These are phyloP conservation scores for Paramecium sexaurelia DNA, from an alignment of 73 alveolate genomes.

Conservation along the genomic window DNA sequence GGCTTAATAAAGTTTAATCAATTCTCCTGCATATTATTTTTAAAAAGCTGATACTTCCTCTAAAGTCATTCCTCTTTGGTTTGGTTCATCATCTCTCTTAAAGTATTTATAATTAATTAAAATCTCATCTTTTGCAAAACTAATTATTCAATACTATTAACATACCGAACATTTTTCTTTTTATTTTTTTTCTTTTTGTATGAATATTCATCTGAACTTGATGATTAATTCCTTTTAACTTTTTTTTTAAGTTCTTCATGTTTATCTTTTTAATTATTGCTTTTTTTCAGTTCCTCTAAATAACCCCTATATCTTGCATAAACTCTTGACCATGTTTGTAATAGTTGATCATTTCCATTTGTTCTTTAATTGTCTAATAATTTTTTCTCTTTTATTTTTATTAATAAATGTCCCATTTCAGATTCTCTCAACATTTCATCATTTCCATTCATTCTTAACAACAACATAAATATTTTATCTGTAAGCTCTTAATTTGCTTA, in stretches of 20 bases:
- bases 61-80: neutral
- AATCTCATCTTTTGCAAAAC: neutral
- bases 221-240: neutral
- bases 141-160: neutral
- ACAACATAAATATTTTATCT: neutral
- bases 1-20: neutral
- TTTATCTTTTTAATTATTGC: neutral
- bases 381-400: conserved; percentile 11
- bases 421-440: conserved; percentile 1
- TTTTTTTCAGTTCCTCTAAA: conserved; percentile 13
- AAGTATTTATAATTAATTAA: neutral
- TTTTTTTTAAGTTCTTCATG: neutral
- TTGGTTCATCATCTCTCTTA: conserved; percentile 22
- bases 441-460: neutral
- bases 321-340: neutral
- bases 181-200: neutral
- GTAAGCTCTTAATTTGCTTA: neutral
- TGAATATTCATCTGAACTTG: neutral
- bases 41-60: neutral
- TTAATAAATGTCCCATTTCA: neutral
- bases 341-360: neutral
- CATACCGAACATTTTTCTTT: neutral
- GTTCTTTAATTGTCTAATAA: neutral
- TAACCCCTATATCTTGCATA: neutral
- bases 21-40: neutral